These are phyloP conservation scores for Penicillium canescens DNA, from an alignment of 495 filamentous ascomycete genomes.

Conservation along the genomic window DNA sequence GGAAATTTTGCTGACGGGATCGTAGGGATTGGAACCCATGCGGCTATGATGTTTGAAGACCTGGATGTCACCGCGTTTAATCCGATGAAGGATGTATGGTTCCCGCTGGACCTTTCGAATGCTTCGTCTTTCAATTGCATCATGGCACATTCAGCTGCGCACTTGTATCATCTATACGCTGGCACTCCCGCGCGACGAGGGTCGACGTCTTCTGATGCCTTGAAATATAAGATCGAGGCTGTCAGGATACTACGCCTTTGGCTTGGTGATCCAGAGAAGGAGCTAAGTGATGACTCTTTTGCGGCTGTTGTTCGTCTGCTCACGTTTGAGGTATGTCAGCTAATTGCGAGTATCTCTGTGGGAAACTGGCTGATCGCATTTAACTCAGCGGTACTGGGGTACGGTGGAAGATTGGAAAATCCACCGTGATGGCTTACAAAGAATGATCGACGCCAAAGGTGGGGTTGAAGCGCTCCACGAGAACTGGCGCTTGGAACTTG, in stretches of 20 bases:
- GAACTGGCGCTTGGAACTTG: conserved; percentile 29
- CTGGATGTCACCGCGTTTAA: conserved; percentile 23
- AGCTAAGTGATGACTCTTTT: conserved; percentile 27
- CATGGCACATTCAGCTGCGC: conserved; percentile 31
- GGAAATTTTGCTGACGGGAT: neutral
- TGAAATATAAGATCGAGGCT: conserved; percentile 19
- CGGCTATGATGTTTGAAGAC: conserved; percentile 33
- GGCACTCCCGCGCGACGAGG: conserved; percentile 14
- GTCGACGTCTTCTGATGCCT: conserved; percentile 12
- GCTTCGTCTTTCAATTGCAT: conserved; percentile 31
- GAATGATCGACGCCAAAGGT: conserved; percentile 31
- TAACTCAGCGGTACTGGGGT: conserved; percentile 29
- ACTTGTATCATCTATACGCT: conserved; percentile 22
- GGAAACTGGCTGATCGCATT: conserved; percentile 1
- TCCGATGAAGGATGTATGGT: conserved; percentile 35
- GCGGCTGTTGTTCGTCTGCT: conserved; percentile 29
- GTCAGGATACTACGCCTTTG: conserved; percentile 22
- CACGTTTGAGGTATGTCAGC: conserved; percentile 26
- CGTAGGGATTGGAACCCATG: conserved; percentile 28
- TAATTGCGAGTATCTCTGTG: neutral
- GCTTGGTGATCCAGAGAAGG: conserved; percentile 23
- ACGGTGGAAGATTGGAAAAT: conserved; percentile 28
- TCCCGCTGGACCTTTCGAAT: conserved; percentile 32
- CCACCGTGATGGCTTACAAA: conserved; percentile 27
- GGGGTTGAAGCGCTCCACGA: conserved; percentile 20